Base-by-base conservation (phyloP, 73 alveolate species). In the Uronychia setigera region DNA sequence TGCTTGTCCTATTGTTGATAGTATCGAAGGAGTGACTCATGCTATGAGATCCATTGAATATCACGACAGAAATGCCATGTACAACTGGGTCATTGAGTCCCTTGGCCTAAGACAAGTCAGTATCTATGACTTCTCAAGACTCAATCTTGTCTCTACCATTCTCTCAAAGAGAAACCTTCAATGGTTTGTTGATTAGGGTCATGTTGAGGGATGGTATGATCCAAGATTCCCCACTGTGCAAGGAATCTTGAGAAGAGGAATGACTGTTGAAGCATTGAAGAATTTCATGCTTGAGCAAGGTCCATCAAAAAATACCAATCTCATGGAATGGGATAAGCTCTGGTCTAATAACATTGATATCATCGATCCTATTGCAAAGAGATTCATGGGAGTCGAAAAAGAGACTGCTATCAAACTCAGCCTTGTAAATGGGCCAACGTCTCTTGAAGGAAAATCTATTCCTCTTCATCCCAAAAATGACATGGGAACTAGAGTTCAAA, bases 141-240 rank as follows among this genome's bases (percentile, higher is more conserved):
- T 97, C 58, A 96, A 96, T 76, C 86, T 97, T n/a, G 95, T 93
- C 58, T 81, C 94, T 34, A 97, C 99, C 57, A 87, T 97, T 81
- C 95, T 97, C 67, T 83, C 97, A 35, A 97, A 97, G 92, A 94
- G 99, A 88, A 93, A 91, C 35, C 95, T 97, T 78, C 91, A 97
- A 85, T 90, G 96, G 94, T 93, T 97, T 85, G 99, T 97, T 34
- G 99, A 96, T 87, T 32, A 93, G 35, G 96, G 96, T 26, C 84
- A 88, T 35, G 99, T 95, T 74, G 99, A 97, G 33, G 99, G 99
- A 13, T 98, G 99, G 99, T 93, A 96, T 78, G 99, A 98, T 88
- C 99, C 99, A 31, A 94, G 99, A 83, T 98, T 98, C 97, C 99
- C 99, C 57, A 98, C 99, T 29, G 96, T 95, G 57, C 98, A 97